Conservation (phyloP, 305 asterid species). For the Fraxinus angustifolia region DNA sequence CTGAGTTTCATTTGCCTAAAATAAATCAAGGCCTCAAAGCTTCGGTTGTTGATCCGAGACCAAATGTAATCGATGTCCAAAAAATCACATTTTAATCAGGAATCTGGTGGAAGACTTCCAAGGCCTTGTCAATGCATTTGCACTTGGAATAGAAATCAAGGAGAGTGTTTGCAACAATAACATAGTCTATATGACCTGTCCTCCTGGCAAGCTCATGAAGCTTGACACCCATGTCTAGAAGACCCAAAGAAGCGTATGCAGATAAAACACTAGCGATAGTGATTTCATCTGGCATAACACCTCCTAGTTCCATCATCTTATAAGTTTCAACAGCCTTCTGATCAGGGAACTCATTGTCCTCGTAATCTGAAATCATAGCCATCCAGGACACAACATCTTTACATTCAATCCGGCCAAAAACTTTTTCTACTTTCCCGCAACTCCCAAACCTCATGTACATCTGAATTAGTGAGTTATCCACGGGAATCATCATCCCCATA, state of each 20-base stretch:
- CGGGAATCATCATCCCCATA: constrained; percentile 53
- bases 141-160: constrained; percentile 82
- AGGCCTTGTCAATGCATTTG: constrained; percentile 62
- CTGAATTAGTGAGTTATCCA: constrained; percentile 70
- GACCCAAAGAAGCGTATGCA: constrained; percentile 72
- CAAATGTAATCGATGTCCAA: constrained; percentile 85
- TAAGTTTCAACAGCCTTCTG: constrained; percentile 58
- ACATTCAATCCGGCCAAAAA: constrained; percentile 52
- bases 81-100: constrained; percentile 75
- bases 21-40: constrained; percentile 70
- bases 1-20: constrained; percentile 64
- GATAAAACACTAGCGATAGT: constrained; percentile 69
- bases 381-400: constrained; percentile 93
- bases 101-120: constrained; percentile 71
- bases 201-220: constrained; percentile 66
- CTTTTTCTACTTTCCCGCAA: constrained; percentile 61
- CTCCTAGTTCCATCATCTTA: constrained; percentile 52
- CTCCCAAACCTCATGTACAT: constrained; percentile 69
- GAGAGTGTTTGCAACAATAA: constrained; percentile 67
- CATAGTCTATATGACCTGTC: constrained; percentile 47
- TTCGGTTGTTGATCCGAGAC: constrained; percentile 70
- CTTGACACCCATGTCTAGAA: constrained; percentile 56
- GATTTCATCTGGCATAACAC: constrained; percentile 74
- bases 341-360: constrained; percentile 56
- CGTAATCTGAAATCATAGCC: constrained; percentile 80